A percentile compares a stretch with the other conserved stretches of the same genome.
phyloP scores from a whole-genome alignment of 805 yeast species.

The Saccharomycopsis sp. region DNA sequence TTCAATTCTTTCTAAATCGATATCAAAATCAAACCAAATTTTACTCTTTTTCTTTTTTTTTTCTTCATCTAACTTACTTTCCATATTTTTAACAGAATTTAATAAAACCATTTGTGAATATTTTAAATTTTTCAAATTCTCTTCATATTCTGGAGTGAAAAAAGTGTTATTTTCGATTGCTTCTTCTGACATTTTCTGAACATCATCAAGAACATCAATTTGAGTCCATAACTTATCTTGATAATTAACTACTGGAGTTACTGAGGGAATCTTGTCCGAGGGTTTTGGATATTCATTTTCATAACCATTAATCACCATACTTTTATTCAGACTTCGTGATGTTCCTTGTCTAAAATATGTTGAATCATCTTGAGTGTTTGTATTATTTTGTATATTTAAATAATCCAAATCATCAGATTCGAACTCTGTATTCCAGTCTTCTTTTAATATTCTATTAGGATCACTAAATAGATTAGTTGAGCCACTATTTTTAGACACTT shows the following conservation, averaged over 20 bases:
- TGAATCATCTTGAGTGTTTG: too few relatives aligned
- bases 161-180: constrained; percentile 35
- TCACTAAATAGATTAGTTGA: background rate
- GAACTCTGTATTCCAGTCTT: background rate
- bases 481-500: background rate
- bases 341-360: background rate
- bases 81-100: constrained; percentile 11
- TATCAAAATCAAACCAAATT: constrained; percentile 17
- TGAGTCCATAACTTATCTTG: constrained; percentile 83
- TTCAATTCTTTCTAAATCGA: constrained; percentile 14
- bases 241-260: constrained; percentile 48
- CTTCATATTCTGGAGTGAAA: constrained; percentile 33
- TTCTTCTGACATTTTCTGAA: constrained; percentile 44
- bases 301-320: background rate
- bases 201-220: constrained; percentile 77
- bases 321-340: background rate
- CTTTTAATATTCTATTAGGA: background rate
- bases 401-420: background rate
- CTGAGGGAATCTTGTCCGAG: constrained; percentile 41
- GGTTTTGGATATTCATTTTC: constrained; percentile 12
- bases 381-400: too few relatives aligned
- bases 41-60: constrained; percentile 11
- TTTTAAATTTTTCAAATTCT: constrained; percentile 15
- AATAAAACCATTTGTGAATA: constrained; percentile 11
- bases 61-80: constrained; percentile 9